Conservation (phyloP, 2,329 filamentous ascomycete genomes). For the Domatiomyces globalis region DNA sequence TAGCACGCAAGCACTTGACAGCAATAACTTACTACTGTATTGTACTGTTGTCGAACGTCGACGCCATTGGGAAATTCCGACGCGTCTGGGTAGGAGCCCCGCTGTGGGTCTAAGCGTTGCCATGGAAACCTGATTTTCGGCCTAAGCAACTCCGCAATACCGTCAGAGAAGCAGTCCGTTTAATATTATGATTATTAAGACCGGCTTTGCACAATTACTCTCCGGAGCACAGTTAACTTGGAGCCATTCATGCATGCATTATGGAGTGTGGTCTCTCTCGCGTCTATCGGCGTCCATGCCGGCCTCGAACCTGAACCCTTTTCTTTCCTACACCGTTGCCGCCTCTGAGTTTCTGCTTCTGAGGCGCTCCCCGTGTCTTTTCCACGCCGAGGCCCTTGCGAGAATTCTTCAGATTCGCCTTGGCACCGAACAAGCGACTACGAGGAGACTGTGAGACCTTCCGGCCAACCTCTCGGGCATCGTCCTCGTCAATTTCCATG, state of each 20-base stretch:
- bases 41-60: neutral
- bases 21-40: neutral
- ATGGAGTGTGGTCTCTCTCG: neutral
- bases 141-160: too few species aligned
- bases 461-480: constrained; percentile 27
- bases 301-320: neutral
- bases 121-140: neutral
- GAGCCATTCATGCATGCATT: too few species aligned
- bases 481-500: constrained; percentile 35
- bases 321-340: constrained; percentile 10
- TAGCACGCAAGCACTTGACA: neutral
- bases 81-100: neutral
- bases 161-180: too few species aligned
- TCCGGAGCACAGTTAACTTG: too few species aligned
- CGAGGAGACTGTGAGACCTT: constrained; percentile 9
- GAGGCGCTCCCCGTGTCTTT: constrained; percentile 5
- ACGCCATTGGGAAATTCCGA: neutral
- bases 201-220: too few species aligned
- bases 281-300: neutral
- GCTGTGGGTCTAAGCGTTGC: neutral
- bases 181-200: too few species aligned
- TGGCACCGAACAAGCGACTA: neutral
- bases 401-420: constrained; percentile 1
- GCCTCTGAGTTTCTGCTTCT: constrained; percentile 9
- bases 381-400: constrained; percentile 13